Percentiles rank a stretch among this genome's conserved stretches.
phyloP scores from a whole-genome alignment of 495 filamentous ascomycete genomes.

The Cladorrhinum samala region DNA sequence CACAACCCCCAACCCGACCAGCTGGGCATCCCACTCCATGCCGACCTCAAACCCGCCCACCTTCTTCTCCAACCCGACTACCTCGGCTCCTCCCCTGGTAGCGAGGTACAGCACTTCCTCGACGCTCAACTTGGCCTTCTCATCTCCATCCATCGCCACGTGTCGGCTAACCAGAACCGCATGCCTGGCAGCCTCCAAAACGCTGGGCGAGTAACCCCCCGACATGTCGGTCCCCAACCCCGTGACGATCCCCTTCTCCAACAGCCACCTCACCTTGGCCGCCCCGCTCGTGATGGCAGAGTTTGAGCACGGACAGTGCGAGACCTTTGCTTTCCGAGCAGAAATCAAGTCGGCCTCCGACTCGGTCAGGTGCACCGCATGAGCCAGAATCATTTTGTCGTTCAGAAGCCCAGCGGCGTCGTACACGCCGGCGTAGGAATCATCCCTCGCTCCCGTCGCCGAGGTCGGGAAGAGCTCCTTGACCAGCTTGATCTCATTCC shows the following conservation, averaged over 20 bases:
- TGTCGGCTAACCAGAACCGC: slow-evolving; percentile 67
- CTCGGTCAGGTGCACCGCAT: slow-evolving; percentile 68
- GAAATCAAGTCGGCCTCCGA: slow-evolving; percentile 59
- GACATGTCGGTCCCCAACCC: slow-evolving; percentile 87
- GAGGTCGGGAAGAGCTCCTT: slow-evolving; percentile 56
- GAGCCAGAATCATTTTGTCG: slow-evolving; percentile 72
- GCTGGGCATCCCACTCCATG: slow-evolving; percentile 86
- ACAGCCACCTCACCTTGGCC: slow-evolving; percentile 61
- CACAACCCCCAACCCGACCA: slow-evolving; percentile 56
- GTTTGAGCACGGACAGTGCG: slow-evolving; percentile 86
- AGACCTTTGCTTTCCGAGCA: slow-evolving; percentile 54
- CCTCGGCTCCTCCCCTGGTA: slow-evolving; percentile 71
- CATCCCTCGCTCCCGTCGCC: slow-evolving; percentile 26
- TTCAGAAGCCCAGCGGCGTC: slow-evolving; percentile 64
- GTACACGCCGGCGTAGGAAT: slow-evolving; percentile 72
- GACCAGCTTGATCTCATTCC: slow-evolving; percentile 64
- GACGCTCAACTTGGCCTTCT: slow-evolving; percentile 57
- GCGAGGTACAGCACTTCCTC: slow-evolving; percentile 85
- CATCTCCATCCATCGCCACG: slow-evolving; percentile 51
- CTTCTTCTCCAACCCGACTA: slow-evolving; percentile 60
- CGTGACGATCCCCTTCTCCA: slow-evolving; percentile 68
- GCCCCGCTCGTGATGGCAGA: slow-evolving; percentile 68
- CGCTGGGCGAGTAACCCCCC: slow-evolving; percentile 73
- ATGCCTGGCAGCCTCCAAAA: slow-evolving; percentile 74
- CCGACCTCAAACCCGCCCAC: slow-evolving; percentile 76